A percentile compares a stretch with the other conserved stretches of the same genome.
phyloP scores from a whole-genome alignment of 202 grass and related monocot genomes.

The Miscanthus sacchariflorus region DNA sequence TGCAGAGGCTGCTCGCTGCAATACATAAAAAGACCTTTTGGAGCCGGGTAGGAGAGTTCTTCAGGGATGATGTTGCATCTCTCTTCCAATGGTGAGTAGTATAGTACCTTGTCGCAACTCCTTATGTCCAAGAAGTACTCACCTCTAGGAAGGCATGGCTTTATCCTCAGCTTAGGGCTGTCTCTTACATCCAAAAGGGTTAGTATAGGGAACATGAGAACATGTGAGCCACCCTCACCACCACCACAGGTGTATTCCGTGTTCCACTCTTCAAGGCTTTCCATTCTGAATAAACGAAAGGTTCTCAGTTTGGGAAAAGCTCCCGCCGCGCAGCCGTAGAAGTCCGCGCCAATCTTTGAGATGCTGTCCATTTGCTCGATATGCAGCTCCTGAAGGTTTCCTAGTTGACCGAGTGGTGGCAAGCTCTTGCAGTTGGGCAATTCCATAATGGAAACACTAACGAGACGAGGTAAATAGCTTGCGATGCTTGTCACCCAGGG shows the following conservation, averaged over 20 bases:
- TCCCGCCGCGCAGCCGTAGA: background rate
- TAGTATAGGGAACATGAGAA: background rate
- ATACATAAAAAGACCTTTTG: background rate
- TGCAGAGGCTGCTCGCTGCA: background rate
- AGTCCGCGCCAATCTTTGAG: background rate
- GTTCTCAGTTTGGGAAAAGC: conserved; percentile 14
- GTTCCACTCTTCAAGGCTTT: conserved; percentile 23
- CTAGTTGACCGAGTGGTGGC: conserved; percentile 15
- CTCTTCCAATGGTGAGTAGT: background rate
- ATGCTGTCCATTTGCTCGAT: conserved; percentile 16
- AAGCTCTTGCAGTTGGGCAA: background rate
- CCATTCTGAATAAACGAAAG: background rate
- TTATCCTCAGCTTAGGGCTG: conserved; percentile 15
- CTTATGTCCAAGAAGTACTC: background rate
- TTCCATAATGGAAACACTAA: background rate
- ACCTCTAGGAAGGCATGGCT: background rate
- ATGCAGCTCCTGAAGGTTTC: background rate
- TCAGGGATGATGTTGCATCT: background rate
- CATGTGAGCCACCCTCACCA: background rate
- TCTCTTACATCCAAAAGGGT: background rate
- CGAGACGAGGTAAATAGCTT: background rate
- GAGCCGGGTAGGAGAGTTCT: background rate
- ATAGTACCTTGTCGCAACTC: background rate
- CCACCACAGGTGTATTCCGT: background rate
- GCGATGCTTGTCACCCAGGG: background rate